Evolutionary conservation across 192 early-diverging fungal species (phyloP).

Genomic region (Mortierella claussenii): DNA sequence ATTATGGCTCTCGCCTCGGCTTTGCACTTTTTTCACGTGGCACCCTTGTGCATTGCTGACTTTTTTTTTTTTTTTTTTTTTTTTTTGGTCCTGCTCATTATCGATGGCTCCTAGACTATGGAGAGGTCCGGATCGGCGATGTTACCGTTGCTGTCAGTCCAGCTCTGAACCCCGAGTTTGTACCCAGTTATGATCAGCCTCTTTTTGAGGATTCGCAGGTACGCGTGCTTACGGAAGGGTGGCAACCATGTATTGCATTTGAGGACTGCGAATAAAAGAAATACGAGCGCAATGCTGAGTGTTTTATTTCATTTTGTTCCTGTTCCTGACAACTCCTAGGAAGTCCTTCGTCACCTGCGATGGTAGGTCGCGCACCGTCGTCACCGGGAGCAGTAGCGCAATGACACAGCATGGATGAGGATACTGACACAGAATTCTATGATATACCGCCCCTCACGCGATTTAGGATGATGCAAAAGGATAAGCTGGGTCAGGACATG

Average conservation of each 20-base stretch:
- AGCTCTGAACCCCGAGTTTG: slow-evolving; percentile 60
- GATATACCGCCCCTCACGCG: too few relatives aligned
- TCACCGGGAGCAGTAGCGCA: too few relatives aligned
- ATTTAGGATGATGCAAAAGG: slow-evolving; percentile 87
- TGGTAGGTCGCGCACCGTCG: too few relatives aligned
- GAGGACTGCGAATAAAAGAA: too few relatives aligned
- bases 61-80: neutral
- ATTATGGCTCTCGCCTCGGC: too few relatives aligned
- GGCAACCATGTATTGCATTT: neutral
- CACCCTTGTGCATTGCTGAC: neutral
- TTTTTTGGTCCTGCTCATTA: neutral
- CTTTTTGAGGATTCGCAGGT: slow-evolving; percentile 69
- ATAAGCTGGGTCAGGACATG: slow-evolving; percentile 82
- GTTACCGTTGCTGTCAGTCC: slow-evolving; percentile 60
- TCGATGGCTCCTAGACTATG: slow-evolving; percentile 25
- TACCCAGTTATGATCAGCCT: slow-evolving; percentile 60
- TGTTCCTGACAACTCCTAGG: slow-evolving; percentile 26
- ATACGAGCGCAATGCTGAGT: too few relatives aligned
- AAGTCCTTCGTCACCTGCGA: slow-evolving; percentile 54
- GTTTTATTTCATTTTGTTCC: neutral
- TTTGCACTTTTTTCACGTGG: too few relatives aligned
- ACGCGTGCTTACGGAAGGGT: neutral
- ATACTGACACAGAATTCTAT: too few relatives aligned
- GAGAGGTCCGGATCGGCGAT: slow-evolving; percentile 67
- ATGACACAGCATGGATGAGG: too few relatives aligned